Conservation (phyloP, 129 eudicot genomes). For the Pittosporum tobira region DNA sequence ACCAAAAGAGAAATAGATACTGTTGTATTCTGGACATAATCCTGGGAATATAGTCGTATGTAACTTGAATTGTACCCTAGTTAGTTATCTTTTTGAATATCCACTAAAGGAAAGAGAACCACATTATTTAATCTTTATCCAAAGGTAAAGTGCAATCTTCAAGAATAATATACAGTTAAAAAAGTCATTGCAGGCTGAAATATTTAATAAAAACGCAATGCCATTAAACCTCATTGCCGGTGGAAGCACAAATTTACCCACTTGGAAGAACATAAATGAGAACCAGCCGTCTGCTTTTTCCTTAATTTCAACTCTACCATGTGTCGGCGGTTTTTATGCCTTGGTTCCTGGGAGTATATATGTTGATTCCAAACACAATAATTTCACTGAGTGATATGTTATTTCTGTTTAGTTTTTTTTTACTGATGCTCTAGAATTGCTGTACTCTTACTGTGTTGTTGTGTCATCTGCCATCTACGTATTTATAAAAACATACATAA, state of each 20-base stretch:
- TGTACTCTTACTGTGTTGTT: neutral
- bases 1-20: neutral
- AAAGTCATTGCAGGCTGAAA: too few species aligned
- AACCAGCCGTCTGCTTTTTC: neutral
- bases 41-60: neutral
- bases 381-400: neutral
- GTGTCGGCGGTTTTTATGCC: neutral
- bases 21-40: too few species aligned
- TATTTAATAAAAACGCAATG: neutral
- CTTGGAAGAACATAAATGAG: neutral
- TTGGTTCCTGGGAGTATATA: too few species aligned
- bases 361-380: neutral
- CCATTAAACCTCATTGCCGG: neutral
- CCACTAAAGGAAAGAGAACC: neutral
- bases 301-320: neutral
- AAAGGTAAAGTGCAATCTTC: too few species aligned
- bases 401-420: neutral
- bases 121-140: conserved; percentile 1
- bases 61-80: neutral
- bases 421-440: neutral
- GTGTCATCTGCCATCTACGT: neutral
- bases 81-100: neutral
- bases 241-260: neutral
- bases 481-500: neutral
- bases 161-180: too few species aligned